phyloP scores from a whole-genome alignment of 164 flowering plant species.

The Stephania yunnanensis region DNA sequence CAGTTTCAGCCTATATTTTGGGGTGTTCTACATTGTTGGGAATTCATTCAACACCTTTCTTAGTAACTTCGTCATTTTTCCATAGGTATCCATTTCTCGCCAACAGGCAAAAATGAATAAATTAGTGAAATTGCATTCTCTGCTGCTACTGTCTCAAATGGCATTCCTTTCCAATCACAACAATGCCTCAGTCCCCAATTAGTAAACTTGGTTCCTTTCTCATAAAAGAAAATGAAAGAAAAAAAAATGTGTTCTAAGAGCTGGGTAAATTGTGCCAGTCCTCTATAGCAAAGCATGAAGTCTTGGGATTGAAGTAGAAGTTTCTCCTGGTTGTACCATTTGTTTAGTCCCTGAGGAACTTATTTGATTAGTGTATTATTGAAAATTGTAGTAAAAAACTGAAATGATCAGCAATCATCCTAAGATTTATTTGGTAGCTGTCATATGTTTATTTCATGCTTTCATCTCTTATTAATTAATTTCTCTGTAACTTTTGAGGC shows the following conservation, averaged over 20 bases:
- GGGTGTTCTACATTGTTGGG: not conserved
- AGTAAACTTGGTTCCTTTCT: too few relatives aligned
- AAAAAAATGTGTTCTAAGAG: not conserved
- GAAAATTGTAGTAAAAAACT: too few relatives aligned
- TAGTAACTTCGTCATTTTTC: not conserved
- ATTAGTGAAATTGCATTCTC: not conserved
- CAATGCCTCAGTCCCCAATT: too few relatives aligned
- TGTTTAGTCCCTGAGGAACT: not conserved
- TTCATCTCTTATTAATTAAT: too few relatives aligned
- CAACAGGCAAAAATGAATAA: not conserved
- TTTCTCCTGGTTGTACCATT: not conserved
- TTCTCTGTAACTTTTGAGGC: too few relatives aligned
- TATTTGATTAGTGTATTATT: too few relatives aligned
- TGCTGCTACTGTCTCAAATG: too few relatives aligned
- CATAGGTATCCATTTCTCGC: not conserved
- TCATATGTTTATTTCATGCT: not conserved
- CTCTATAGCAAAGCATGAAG: not conserved
- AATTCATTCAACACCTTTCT: too few relatives aligned
- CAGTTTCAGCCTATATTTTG: not conserved
- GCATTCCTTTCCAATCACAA: too few relatives aligned
- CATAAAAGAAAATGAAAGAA: too few relatives aligned
- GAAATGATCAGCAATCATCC: not conserved
- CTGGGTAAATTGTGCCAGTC: not conserved
- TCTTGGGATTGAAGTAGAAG: not conserved
- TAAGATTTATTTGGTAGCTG: too few relatives aligned